These are phyloP conservation scores for Globisporangium recalcitrans DNA, from an alignment of 352 stramenopile species.

Conservation along the genomic window DNA sequence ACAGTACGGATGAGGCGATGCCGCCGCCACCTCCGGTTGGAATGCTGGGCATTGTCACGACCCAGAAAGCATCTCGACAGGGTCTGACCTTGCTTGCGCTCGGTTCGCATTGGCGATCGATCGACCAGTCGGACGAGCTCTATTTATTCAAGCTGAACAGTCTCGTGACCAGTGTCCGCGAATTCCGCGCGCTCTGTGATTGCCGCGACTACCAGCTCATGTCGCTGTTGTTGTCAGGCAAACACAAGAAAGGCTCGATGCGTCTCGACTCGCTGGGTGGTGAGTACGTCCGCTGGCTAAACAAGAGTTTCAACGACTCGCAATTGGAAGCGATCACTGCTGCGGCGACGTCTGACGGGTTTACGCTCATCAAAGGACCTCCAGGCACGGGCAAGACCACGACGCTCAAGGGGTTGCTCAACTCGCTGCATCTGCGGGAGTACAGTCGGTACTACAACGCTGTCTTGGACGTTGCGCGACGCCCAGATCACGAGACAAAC, in stretches of 20 bases:
- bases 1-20: not conserved
- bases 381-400: conserved; percentile 91
- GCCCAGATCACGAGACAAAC: conserved; percentile 75
- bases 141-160: conserved; percentile 86
- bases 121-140: conserved; percentile 47
- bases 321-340: conserved; percentile 88
- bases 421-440: conserved; percentile 89
- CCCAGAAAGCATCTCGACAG: conserved; percentile 63
- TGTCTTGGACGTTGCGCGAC: conserved; percentile 72
- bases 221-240: conserved; percentile 67
- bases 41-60: conserved; percentile 72
- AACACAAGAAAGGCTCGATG: conserved; percentile 69
- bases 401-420: conserved; percentile 88
- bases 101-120: conserved; percentile 36
- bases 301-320: conserved; percentile 82
- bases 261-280: conserved; percentile 72
- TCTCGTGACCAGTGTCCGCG: conserved; percentile 83
- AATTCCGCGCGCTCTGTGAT: conserved; percentile 83
- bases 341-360: conserved; percentile 82
- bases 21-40: conserved; percentile 24
- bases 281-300: conserved; percentile 81
- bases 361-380: conserved; percentile 90
- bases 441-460: conserved; percentile 92
- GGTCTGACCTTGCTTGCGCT: conserved; percentile 67
- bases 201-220: conserved; percentile 73